A percentile compares a stretch with the other conserved stretches of the same genome.
phyloP scores from a whole-genome alignment of 352 stramenopile species.

The Thraustochytrium sp. region DNA sequence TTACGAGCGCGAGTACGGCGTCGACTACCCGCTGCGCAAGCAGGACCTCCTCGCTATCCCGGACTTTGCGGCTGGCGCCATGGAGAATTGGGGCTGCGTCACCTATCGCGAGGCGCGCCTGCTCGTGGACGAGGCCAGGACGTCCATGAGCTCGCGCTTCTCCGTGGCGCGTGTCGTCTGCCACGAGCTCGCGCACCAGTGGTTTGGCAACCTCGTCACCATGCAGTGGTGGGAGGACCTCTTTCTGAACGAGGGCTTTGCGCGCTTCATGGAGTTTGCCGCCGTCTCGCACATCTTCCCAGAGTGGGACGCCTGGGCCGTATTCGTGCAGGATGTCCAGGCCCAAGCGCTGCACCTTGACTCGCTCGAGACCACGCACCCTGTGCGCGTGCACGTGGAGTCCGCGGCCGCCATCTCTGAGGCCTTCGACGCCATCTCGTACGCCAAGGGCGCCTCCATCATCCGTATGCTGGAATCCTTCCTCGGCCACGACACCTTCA shows the following conservation, averaged over 20 bases:
- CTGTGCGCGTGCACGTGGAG: constrained; percentile 77
- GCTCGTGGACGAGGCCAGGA: constrained; percentile 66
- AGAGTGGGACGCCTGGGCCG: constrained; percentile 87
- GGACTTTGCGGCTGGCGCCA: constrained; percentile 89
- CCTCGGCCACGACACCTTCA: constrained; percentile 16
- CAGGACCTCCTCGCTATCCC: constrained; percentile 92
- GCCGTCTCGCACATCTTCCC: constrained; percentile 83
- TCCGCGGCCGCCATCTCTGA: background rate
- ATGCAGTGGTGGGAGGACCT: constrained; percentile 93
- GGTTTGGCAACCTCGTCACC: constrained; percentile 95
- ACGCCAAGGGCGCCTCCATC: constrained; percentile 26
- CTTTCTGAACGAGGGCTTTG: constrained; percentile 97
- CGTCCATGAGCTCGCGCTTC: constrained; percentile 62
- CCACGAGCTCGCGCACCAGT: constrained; percentile 90
- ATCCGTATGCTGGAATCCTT: constrained; percentile 35
- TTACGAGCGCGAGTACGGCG: constrained; percentile 75
- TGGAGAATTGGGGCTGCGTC: constrained; percentile 89
- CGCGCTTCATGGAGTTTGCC: constrained; percentile 89
- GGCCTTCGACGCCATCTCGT: constrained; percentile 28
- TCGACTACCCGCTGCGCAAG: constrained; percentile 93
- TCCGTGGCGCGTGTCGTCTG: constrained; percentile 87
- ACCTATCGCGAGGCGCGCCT: constrained; percentile 88
- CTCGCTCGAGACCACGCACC: constrained; percentile 76
- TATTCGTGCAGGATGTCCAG: constrained; percentile 74
- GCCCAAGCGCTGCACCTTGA: constrained; percentile 82